phyloP scores from a whole-genome alignment of 495 filamentous ascomycete genomes.

The Hyaloscypha finlandica region DNA sequence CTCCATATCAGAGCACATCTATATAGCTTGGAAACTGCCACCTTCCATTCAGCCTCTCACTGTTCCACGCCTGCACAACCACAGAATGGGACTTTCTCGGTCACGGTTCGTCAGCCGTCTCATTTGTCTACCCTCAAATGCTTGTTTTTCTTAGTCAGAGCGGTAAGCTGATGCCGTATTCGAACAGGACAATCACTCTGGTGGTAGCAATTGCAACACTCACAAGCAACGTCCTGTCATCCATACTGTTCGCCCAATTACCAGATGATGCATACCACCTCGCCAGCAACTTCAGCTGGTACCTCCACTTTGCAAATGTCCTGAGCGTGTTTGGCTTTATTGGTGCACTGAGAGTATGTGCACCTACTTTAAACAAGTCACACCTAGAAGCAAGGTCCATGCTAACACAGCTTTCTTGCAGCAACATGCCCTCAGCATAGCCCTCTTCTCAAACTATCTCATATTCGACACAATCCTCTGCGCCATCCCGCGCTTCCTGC shows the following conservation, averaged over 20 bases:
- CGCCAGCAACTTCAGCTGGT: slow-evolving; percentile 25
- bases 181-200: slow-evolving; percentile 27
- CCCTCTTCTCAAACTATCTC: slow-evolving; percentile 32
- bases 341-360: slow-evolving; percentile 29
- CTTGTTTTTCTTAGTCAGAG: neutral
- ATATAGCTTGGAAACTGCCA: neutral
- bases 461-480: slow-evolving; percentile 29
- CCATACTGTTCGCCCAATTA: slow-evolving; percentile 26
- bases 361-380: neutral
- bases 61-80: neutral
- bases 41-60: neutral
- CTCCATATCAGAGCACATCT: slow-evolving; percentile 1
- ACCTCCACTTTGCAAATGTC: slow-evolving; percentile 33
- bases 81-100: slow-evolving; percentile 1
- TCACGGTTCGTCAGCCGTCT: neutral
- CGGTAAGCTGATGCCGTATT: neutral
- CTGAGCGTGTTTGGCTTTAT: slow-evolving; percentile 32
- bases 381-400: neutral
- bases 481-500: slow-evolving; percentile 28
- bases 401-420: slow-evolving; percentile 3
- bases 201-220: slow-evolving; percentile 26
- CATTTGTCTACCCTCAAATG: neutral
- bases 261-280: slow-evolving; percentile 33
- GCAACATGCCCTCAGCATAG: slow-evolving; percentile 31
- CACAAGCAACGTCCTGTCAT: slow-evolving; percentile 24